phyloP scores from a whole-genome alignment of 148 eudicot species.

The Vaccinium vitisidaea region DNA sequence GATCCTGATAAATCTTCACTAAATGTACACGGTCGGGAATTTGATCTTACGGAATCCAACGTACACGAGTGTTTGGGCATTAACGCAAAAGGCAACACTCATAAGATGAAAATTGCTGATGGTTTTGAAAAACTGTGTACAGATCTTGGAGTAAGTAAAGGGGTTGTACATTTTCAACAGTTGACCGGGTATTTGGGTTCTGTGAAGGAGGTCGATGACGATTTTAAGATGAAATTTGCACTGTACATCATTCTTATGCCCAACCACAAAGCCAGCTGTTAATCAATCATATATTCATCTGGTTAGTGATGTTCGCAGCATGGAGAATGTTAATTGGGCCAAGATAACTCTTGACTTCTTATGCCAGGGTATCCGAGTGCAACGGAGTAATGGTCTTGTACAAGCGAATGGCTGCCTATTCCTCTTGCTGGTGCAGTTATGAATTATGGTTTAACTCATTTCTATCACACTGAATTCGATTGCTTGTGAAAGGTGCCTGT shows the following conservation, averaged over 20 bases:
- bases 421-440: background rate
- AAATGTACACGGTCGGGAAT: background rate
- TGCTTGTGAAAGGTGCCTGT: background rate
- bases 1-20: background rate
- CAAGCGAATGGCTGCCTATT: background rate
- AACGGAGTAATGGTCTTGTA: background rate
- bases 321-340: background rate
- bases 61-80: background rate
- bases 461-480: too few relatives aligned
- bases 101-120: too few relatives aligned
- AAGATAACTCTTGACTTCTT: background rate
- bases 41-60: too few relatives aligned
- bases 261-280: background rate
- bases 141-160: too few relatives aligned
- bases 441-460: too few relatives aligned
- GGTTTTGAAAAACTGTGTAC: too few relatives aligned
- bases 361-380: background rate
- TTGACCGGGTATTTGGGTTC: background rate
- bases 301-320: background rate
- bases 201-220: background rate
- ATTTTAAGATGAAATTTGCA: background rate
- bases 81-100: background rate
- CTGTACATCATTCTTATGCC: background rate
- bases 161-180: background rate
- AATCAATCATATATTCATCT: too few relatives aligned